Conservation (phyloP, 371 early-diverging fungal genomes). For the Apophysomyces ossiformis region DNA sequence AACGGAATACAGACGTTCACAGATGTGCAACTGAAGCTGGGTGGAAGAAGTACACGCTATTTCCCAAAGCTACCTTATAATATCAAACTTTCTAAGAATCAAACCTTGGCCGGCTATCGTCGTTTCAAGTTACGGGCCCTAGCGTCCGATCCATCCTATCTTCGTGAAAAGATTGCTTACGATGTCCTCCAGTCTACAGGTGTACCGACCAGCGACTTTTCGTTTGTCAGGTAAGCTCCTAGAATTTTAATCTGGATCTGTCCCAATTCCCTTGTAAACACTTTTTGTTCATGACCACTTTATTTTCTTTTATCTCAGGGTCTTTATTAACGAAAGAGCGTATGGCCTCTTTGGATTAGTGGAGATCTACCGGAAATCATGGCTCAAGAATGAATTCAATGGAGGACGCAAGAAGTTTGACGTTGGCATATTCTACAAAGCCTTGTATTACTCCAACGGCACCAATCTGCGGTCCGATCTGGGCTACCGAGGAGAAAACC, state of each 20-base stretch:
- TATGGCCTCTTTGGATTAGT: slow-evolving; percentile 43
- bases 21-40: slow-evolving; percentile 14
- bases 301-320: slow-evolving; percentile 13
- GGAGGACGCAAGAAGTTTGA: slow-evolving; percentile 32
- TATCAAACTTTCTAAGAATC: slow-evolving; percentile 17
- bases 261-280: too few species aligned
- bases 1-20: slow-evolving; percentile 22
- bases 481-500: slow-evolving; percentile 22
- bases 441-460: slow-evolving; percentile 9
- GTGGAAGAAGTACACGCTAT: slow-evolving; percentile 18
- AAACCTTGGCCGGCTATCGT: slow-evolving; percentile 15
- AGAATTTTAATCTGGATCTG: too few species aligned
- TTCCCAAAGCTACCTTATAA: slow-evolving; percentile 26
- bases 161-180: slow-evolving; percentile 27
- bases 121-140: slow-evolving; percentile 24
- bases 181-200: slow-evolving; percentile 19
- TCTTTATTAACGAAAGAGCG: slow-evolving; percentile 39
- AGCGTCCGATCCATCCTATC: slow-evolving; percentile 28
- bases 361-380: slow-evolving; percentile 38
- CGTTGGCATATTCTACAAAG: slow-evolving; percentile 44
- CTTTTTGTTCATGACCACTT: too few species aligned
- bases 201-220: slow-evolving; percentile 18
- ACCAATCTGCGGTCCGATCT: slow-evolving; percentile 25
- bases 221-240: slow-evolving; percentile 3
- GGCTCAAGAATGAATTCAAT: slow-evolving; percentile 41